Conservation (phyloP, 75 land plant species). For the Pseudotsuga menziesii region DNA sequence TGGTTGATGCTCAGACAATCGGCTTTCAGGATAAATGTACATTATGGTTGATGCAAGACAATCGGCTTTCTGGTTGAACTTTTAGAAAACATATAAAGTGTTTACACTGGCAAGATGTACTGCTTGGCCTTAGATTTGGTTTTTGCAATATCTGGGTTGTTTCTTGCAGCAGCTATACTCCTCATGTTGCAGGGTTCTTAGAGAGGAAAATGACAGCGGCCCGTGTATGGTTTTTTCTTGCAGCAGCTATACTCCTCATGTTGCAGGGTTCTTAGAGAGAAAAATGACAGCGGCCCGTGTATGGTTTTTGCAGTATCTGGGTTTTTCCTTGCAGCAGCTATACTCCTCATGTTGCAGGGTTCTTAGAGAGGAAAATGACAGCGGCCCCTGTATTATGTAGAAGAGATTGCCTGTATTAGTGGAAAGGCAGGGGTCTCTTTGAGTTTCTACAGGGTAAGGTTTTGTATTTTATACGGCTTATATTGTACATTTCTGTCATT, state of each 20-base stretch:
- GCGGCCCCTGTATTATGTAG: not conserved
- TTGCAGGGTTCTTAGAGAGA: no score
- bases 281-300: no score
- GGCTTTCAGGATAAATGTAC: not conserved
- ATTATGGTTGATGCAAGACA: not conserved
- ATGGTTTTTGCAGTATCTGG: not conserved
- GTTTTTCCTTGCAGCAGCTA: not conserved
- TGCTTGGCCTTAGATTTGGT: not conserved
- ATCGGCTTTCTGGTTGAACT: not conserved
- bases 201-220: not conserved
- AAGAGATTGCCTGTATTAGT: not conserved
- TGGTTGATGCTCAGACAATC: no score
- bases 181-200: not conserved
- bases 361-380: not conserved
- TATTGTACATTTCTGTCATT: not conserved
- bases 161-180: not conserved
- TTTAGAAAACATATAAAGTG: conserved; percentile 1
- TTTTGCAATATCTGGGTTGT: not conserved
- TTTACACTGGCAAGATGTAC: not conserved
- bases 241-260: no score
- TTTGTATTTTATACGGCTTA: conserved; percentile 8
- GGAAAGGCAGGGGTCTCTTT: not conserved
- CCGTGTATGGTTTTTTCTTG: no score
- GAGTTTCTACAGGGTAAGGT: conserved; percentile 1
- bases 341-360: not conserved